phyloP scores from a whole-genome alignment of 2,329 filamentous ascomycete species.

The Alternaria tenuissima region DNA sequence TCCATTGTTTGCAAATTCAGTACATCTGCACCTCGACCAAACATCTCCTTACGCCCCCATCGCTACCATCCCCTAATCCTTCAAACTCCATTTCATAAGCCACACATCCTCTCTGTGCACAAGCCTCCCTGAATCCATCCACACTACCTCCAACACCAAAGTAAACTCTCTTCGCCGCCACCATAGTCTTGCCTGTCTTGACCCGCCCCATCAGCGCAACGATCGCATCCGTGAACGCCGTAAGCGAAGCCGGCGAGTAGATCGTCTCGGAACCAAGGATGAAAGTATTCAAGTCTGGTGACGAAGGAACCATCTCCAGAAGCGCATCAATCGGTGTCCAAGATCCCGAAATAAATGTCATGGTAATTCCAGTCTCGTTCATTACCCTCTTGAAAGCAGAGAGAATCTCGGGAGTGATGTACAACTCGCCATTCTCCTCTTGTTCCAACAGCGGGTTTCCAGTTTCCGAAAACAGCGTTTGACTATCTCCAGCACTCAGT shows the following conservation, averaged over 20 bases:
- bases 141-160: conserved; percentile 86
- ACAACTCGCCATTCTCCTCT: conserved; percentile 63
- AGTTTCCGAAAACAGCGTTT: conserved; percentile 20
- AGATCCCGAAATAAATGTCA: conserved; percentile 76
- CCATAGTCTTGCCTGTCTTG: conserved; percentile 66
- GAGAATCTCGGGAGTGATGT: conserved; percentile 67
- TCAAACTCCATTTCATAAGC: conserved; percentile 60
- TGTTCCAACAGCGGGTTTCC: conserved; percentile 27
- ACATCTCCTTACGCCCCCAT: conserved; percentile 56
- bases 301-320: conserved; percentile 62
- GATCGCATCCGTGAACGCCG: conserved; percentile 73
- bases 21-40: conserved; percentile 57
- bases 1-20: conserved; percentile 6
- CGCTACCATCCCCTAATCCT: conserved; percentile 48
- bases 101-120: conserved; percentile 53
- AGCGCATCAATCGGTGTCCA: conserved; percentile 70
- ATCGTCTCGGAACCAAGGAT: conserved; percentile 83
- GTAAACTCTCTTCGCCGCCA: conserved; percentile 81
- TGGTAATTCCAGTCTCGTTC: conserved; percentile 57
- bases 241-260: conserved; percentile 76
- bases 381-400: conserved; percentile 67
- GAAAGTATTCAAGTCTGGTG: conserved; percentile 51
- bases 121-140: conserved; percentile 70
- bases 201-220: conserved; percentile 64
- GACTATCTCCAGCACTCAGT: conserved; percentile 28